Conservation (phyloP, 2,329 filamentous ascomycete genomes). For the Fusarium sororula region DNA sequence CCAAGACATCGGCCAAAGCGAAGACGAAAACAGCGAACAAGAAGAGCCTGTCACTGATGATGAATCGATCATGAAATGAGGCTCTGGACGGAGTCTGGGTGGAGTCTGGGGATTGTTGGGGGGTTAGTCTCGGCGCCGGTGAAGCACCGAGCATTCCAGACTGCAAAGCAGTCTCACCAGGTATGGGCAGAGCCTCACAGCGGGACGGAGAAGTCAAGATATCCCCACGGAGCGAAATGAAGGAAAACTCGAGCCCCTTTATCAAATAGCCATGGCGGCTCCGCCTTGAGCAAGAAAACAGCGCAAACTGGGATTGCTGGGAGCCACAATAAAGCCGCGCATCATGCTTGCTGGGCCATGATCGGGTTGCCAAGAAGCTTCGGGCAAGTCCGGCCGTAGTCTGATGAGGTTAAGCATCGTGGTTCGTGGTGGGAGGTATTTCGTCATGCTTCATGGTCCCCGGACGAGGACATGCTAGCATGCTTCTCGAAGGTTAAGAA, state of each 20-base stretch:
- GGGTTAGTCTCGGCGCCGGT: conserved; percentile 41
- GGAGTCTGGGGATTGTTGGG: conserved; percentile 33
- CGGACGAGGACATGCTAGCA: conserved; percentile 38
- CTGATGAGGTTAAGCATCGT: conserved; percentile 35
- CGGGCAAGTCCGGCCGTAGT: conserved; percentile 43
- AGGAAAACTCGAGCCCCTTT: conserved; percentile 36
- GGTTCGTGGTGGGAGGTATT: conserved; percentile 28
- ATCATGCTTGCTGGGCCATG: conserved; percentile 38
- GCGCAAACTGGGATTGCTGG: conserved; percentile 30
- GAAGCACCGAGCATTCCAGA: conserved; percentile 44
- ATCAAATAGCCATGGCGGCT: conserved; percentile 31
- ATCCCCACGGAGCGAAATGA: conserved; percentile 32
- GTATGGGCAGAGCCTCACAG: conserved; percentile 32
- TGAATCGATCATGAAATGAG: conserved; percentile 35
- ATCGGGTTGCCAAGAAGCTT: conserved; percentile 38
- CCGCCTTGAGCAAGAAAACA: conserved; percentile 35
- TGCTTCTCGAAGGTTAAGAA: conserved; percentile 46
- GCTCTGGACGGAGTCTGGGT: conserved; percentile 27
- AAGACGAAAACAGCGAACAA: conserved; percentile 43
- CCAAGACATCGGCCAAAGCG: conserved; percentile 54
- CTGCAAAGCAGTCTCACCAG: conserved; percentile 17
- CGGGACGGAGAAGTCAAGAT: neutral
- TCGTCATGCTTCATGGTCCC: conserved; percentile 33
- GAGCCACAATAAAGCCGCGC: conserved; percentile 37
- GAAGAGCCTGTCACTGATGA: conserved; percentile 34